Evolutionary conservation across 768 basidiomycete species (phyloP).

Genomic region (Mycena pura): DNA sequence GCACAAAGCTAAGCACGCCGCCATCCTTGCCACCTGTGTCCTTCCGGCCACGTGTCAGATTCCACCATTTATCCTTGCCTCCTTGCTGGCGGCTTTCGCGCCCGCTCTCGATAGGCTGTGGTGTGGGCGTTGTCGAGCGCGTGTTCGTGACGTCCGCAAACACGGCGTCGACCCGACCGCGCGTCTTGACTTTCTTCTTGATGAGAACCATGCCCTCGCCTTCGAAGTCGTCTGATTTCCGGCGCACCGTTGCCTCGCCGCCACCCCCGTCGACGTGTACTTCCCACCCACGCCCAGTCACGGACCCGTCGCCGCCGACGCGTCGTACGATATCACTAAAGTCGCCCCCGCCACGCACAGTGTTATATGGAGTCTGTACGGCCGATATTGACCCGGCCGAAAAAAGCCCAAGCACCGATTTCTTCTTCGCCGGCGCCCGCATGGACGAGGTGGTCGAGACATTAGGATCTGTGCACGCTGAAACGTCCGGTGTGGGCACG

Average conservation of each 20-base stretch:
- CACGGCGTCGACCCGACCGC: constrained; percentile 37
- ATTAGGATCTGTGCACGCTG: constrained; percentile 25
- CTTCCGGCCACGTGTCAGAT: constrained; percentile 74
- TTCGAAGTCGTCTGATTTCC: background rate
- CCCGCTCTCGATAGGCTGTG: constrained; percentile 40
- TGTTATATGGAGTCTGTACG: constrained; percentile 32
- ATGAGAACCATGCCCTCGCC: constrained; percentile 43
- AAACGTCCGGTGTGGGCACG: constrained; percentile 53
- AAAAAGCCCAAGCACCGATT: constrained; percentile 57
- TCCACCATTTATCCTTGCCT: constrained; percentile 82
- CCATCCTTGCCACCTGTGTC: constrained; percentile 61
- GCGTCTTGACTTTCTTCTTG: constrained; percentile 61
- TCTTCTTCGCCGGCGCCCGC: constrained; percentile 46
- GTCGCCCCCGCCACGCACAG: constrained; percentile 41
- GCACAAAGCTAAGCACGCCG: constrained; percentile 33
- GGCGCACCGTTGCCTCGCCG: constrained; percentile 67
- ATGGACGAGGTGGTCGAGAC: background rate
- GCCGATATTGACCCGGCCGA: constrained; percentile 25
- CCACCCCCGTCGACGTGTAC: constrained; percentile 72
- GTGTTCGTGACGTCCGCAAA: constrained; percentile 75
- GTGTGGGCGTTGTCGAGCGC: constrained; percentile 31
- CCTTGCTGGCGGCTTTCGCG: constrained; percentile 41
- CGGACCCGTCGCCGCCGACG: constrained; percentile 43
- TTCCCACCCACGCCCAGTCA: constrained; percentile 63
- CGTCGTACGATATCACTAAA: constrained; percentile 67